Base-by-base conservation (phyloP, 2,329 filamentous ascomycete genomes). In the Neonectria neomacrospora region DNA sequence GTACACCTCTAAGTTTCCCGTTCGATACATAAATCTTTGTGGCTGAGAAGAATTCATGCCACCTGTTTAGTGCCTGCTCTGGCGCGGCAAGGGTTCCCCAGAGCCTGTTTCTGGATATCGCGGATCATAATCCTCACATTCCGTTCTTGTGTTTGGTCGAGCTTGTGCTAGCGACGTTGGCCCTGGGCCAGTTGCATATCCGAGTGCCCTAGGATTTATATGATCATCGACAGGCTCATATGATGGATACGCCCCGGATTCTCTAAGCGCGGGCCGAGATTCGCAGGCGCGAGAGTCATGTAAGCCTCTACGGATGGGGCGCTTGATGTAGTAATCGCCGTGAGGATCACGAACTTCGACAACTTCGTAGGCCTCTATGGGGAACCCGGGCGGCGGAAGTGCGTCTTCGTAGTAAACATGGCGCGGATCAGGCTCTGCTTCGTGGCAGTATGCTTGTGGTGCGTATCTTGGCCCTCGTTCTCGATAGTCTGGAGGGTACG, bases 301-400 rank as follows among this genome's bases (percentile, higher is more conserved):
- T 12, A 62, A 67, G 26, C 77, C 76, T 30, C 74, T 72, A 42
- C 72, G 71, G 23, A 81, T 66, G 5, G 82, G 81, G 28, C 81
- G 78, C 41, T 79, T 77, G 56, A 84, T 77, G 63, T 81, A 80
- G 63, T 85, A 85, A 52, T 82, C 78, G 11, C 83, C 82, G 20
- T 79, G 73, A 2, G 79, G 75, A 67, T 82, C 80, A 12, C 78
- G 76, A 8, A 83, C 79, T 41, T 81, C 79, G 34, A 86, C 77
- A 11, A 84, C 74, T 68, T 86, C 83, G 62, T 80, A 81, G 5
- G 77, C 67, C 50, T 80, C 79, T 6, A 70, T 60, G 14, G 64
- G 53, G 26, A 53, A 65, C 9, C 54, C 55, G 18, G 47, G 32
- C 5, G 60, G 59, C n/a, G 57, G 64, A 16, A 16, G 63, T 16